These are phyloP conservation scores for Pythium insidiosum DNA, from an alignment of 352 stramenopile genomes.

Conservation along the genomic window DNA sequence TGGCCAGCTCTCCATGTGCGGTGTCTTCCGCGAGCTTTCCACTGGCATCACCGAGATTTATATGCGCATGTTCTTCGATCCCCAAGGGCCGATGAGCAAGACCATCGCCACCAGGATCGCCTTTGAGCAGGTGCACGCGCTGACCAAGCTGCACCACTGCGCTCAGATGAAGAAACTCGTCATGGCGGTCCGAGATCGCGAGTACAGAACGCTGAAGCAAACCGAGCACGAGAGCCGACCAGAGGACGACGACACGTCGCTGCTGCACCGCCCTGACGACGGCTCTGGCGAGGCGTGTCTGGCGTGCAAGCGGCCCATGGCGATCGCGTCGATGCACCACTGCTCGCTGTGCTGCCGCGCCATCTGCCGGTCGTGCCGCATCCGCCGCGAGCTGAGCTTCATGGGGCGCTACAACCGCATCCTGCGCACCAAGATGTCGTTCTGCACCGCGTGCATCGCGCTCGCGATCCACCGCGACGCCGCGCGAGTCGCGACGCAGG, in stretches of 20 bases:
- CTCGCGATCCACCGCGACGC: background rate
- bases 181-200: slow-evolving; percentile 26
- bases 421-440: slow-evolving; percentile 5
- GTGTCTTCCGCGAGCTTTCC: slow-evolving; percentile 35
- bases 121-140: slow-evolving; percentile 22
- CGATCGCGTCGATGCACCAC: background rate
- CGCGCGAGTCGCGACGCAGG: background rate
- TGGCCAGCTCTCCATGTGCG: slow-evolving; percentile 44
- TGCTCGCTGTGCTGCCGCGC: slow-evolving; percentile 4
- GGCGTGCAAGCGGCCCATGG: background rate
- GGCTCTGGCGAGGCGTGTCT: background rate
- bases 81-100: slow-evolving; percentile 24
- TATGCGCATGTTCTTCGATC: slow-evolving; percentile 40
- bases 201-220: background rate
- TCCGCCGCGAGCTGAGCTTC: slow-evolving; percentile 11
- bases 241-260: slow-evolving; percentile 7
- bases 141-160: slow-evolving; percentile 23
- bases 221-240: no score
- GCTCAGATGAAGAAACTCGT: slow-evolving; percentile 46
- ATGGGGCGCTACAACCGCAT: slow-evolving; percentile 9
- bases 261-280: slow-evolving; percentile 2
- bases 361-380: slow-evolving; percentile 5
- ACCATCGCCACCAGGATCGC: slow-evolving; percentile 28
- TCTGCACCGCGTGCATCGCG: slow-evolving; percentile 4
- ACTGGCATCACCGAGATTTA: slow-evolving; percentile 36